A percentile compares a stretch with the other conserved stretches of the same genome.
Evolutionary conservation across 2,329 filamentous ascomycete species (phyloP).

Genomic region (Mycosphaerelloides madeirae): DNA sequence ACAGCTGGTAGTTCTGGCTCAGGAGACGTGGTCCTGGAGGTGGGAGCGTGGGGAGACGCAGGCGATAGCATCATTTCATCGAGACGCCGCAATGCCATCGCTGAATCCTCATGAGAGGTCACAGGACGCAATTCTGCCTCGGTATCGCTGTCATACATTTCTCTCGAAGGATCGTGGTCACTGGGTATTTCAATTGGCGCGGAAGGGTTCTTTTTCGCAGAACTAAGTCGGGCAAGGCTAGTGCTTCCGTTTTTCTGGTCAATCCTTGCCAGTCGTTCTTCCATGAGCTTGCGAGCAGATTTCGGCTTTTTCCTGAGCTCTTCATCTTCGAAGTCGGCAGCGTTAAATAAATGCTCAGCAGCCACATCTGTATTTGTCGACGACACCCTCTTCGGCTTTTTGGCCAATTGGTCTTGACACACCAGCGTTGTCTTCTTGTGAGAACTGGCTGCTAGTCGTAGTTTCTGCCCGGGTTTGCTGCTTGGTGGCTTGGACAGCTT

Average conservation of each 20-base stretch:
- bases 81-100: conserved; percentile 15
- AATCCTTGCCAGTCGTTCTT: conserved; percentile 29
- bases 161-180: conserved; percentile 3
- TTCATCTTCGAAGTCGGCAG: conserved; percentile 22
- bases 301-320: conserved; percentile 4
- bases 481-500: conserved; percentile 5
- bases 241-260: conserved; percentile 22
- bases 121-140: conserved; percentile 2
- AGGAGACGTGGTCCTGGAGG: not conserved
- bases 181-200: conserved; percentile 4
- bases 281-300: conserved; percentile 21
- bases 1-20: not conserved
- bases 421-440: conserved; percentile 39
- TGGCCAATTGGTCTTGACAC: conserved; percentile 35
- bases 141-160: not conserved
- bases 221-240: conserved; percentile 9
- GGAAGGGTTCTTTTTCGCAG: conserved; percentile 3
- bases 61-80: conserved; percentile 19
- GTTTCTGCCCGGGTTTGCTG: conserved; percentile 22
- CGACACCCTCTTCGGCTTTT: conserved; percentile 13
- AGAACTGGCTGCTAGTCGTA: conserved; percentile 37
- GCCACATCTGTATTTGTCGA: conserved; percentile 16
- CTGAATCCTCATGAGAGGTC: conserved; percentile 11
- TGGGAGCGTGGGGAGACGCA: conserved; percentile 2
- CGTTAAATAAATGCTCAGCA: conserved; percentile 15